Evolutionary conservation across 2,329 filamentous ascomycete species (phyloP), one percentile per base, ranked within the genome.

Genomic region (Fusarium sp.): DNA sequence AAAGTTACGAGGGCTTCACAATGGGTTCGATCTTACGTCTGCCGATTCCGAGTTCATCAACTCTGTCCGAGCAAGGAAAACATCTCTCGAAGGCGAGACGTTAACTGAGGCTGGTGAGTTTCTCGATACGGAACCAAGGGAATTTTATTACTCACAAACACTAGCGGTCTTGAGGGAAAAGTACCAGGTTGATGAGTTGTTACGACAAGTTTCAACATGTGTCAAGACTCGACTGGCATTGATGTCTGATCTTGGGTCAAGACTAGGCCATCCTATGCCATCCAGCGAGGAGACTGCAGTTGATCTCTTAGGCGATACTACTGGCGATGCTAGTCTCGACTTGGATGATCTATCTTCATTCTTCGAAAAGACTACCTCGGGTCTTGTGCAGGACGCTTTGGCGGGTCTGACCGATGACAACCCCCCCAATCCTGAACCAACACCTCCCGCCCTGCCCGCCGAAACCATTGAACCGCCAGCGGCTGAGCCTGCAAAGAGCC

Each of bases 261-360:
- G 72, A 28, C 74, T 81, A 18, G 80, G 80, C 18, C 71, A 82
- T 44, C 71, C 76, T 5, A 77, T 82, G 45, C 76, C 79, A 17
- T 55, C 77, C 5, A 72, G 66, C 11, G 72, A 76, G 14, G 74
- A 75, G 28, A 66, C 71, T 6, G 68, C 69, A 7, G 60, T 72
- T 10, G 77, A 77, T 20, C 54, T 74, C 7, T 68, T 78, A 31
- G 66, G 75, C 7, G 77, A 78, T 22, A 66, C 62, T 7, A 51
- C 68, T 0, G 77, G 70, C 20, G 76, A 81, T 14, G 62, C 71
- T 17, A 78, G 79, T 22, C 66, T 81, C 6, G 80, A 83, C 55
- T 64, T 81, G 61, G 80, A 81, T 45, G 80, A 83, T 34, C 71
- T 82, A 7, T 81, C 80, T 15, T 81, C 81, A 2, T 80, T 83